Evolutionary conservation across 345 rosid genomes (phyloP), one percentile per base, ranked within the genome.

Genomic region (Salix brachista): DNA sequence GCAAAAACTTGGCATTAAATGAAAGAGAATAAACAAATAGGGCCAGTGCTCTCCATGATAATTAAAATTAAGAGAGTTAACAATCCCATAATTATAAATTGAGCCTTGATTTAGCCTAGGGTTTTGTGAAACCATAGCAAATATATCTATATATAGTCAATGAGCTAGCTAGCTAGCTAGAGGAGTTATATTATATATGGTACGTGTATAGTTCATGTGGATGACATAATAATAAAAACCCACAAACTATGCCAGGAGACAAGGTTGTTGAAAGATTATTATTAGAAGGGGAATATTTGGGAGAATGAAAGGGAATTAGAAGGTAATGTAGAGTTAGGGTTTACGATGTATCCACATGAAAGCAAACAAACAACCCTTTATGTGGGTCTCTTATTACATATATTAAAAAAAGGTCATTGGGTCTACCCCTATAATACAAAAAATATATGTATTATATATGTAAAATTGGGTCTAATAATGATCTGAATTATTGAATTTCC

Each of bases 261-360:
- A 83, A 75, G 75, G 78, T 42, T 58, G 72, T 74, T 75, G 82
- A 81, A 74, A 80, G 77, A 77, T 83, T 80, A 75, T 58, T 58
- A 23, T 58, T 23, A 23, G 64, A 80, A 84, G 84, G 80, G 83
- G 91, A 90, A 87, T 89, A 89, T 88, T 86, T 90, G 90, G 90
- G 94, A 87, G 88, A 78, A 83, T 84, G 84, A 80, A 82, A 86
- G 83, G 84, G 87, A 85, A 88, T 87, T 86, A 89, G 91, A 89
- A 88, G 87, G 79, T 83, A 85, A 83, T 68, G 76, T 76, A 75
- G 82, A 79, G 78, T 81, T 81, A 81, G 86, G 83, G 84, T 73
- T 86, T 81, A 78, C 84, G 83, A 79, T 85, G 80, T 75, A 75
- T 80, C 77, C 83, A 70, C 71, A 76, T 73, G 76, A 80, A 87